Evolutionary conservation across 192 early-diverging fungal genomes (phyloP).

Genomic region (Fimicolochytrium jonesii): DNA sequence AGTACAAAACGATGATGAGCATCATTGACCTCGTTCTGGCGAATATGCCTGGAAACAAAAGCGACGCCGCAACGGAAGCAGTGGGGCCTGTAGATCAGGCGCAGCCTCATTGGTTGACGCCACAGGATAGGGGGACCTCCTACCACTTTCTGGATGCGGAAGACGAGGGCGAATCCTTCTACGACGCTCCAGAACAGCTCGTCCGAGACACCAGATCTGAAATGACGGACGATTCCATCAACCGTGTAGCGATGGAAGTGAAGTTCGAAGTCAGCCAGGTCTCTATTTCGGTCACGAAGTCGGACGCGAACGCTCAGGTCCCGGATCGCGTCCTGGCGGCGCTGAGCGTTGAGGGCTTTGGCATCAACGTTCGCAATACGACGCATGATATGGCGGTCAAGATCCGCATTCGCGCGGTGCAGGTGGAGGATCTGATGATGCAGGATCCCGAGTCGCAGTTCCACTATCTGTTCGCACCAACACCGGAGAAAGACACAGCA

Average conservation of each 20-base stretch:
- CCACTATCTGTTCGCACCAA: constrained; percentile 50
- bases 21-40: constrained; percentile 62
- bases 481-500: not conserved
- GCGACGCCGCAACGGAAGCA: too few relatives aligned
- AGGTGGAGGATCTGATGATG: constrained; percentile 65
- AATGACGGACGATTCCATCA: constrained; percentile 16
- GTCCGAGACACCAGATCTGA: constrained; percentile 24
- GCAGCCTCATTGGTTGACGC: too few relatives aligned
- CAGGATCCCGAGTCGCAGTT: constrained; percentile 43
- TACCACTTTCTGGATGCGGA: constrained; percentile 16
- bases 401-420: constrained; percentile 73
- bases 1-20: constrained; percentile 85
- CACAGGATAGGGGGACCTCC: constrained; percentile 18
- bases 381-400: constrained; percentile 72
- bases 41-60: constrained; percentile 3
- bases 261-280: constrained; percentile 67
- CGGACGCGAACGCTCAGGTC: constrained; percentile 34
- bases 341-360: constrained; percentile 65
- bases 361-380: constrained; percentile 63
- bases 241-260: constrained; percentile 37
- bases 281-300: constrained; percentile 59
- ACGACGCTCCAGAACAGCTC: constrained; percentile 49
- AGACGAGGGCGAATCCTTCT: constrained; percentile 48
- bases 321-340: constrained; percentile 58
- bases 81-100: too few relatives aligned